Conservation (phyloP, 2,329 filamentous ascomycete genomes). For the Aspergillus sp. region DNA sequence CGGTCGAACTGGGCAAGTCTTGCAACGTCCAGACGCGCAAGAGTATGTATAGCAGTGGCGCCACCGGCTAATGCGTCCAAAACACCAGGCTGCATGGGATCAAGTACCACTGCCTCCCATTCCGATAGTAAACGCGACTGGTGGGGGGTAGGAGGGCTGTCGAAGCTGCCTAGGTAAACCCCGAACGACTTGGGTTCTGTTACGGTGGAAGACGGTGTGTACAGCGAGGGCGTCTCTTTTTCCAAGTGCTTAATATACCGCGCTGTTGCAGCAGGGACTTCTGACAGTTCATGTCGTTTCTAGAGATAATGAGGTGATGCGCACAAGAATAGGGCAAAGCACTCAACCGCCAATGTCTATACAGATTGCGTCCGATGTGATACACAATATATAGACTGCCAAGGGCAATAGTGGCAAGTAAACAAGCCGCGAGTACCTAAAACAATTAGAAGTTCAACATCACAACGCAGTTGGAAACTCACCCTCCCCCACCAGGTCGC, state of each 20-base stretch:
- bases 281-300: conserved; percentile 15
- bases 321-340: background rate
- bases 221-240: conserved; percentile 5
- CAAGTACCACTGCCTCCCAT: conserved; percentile 38
- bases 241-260: conserved; percentile 14
- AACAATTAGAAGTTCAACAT: background rate
- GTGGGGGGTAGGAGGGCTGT: conserved; percentile 25
- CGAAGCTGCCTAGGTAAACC: conserved; percentile 34
- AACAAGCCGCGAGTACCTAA: conserved; percentile 14
- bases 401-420: conserved; percentile 14
- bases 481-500: conserved; percentile 20
- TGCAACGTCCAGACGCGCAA: conserved; percentile 13
- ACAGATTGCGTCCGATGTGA: conserved; percentile 9
- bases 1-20: conserved; percentile 2
- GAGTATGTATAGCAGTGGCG: conserved; percentile 4
- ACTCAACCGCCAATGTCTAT: conserved; percentile 13
- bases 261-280: conserved; percentile 9
- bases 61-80: conserved; percentile 21
- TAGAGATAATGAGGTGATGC: background rate
- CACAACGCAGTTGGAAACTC: background rate
- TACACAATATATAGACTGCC: conserved; percentile 14
- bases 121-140: conserved; percentile 29
- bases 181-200: conserved; percentile 27
- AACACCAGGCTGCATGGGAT: conserved; percentile 32
- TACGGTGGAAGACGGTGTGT: background rate